Conservation (phyloP, 2,329 filamentous ascomycete genomes). For the Dendryphion nanum region DNA sequence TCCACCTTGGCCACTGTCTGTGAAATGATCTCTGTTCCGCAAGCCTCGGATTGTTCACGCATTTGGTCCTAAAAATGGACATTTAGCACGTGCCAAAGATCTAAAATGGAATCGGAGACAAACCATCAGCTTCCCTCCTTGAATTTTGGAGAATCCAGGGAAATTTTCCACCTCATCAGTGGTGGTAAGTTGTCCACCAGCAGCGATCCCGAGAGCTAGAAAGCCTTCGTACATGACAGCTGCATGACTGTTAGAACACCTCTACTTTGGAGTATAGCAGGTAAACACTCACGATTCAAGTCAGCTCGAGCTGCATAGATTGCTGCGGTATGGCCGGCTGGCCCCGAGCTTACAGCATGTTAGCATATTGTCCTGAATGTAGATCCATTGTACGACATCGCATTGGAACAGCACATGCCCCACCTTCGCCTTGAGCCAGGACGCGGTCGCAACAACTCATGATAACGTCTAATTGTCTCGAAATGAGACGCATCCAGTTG, state of each 20-base stretch:
- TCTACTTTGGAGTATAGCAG: not conserved
- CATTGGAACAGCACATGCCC: too few relatives aligned
- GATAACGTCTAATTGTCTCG: too few relatives aligned
- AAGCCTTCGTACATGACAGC: conserved; percentile 96
- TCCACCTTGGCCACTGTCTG: conserved; percentile 92
- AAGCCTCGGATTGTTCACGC: conserved; percentile 85
- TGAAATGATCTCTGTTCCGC: conserved; percentile 88
- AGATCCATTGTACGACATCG: too few relatives aligned
- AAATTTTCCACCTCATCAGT: conserved; percentile 99
- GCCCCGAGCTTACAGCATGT: conserved; percentile 72
- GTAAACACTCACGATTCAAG: conserved; percentile 68
- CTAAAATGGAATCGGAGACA: conserved; percentile 18
- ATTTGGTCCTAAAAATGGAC: conserved; percentile 67
- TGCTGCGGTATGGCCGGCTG: conserved; percentile 94
- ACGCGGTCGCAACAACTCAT: too few relatives aligned
- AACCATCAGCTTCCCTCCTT: conserved; percentile 84
- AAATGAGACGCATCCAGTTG: too few relatives aligned
- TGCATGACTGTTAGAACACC: conserved; percentile 23
- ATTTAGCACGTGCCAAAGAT: conserved; percentile 5
- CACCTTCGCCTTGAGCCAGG: too few relatives aligned
- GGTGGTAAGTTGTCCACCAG: conserved; percentile 94
- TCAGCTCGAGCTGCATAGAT: conserved; percentile 95
- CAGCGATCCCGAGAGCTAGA: conserved; percentile 93
- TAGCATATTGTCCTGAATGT: conserved; percentile 20
- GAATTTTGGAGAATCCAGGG: conserved; percentile 89